phyloP scores from a whole-genome alignment of 1,284 basidiomycete species.

The Bondarzewia mesenterica region DNA sequence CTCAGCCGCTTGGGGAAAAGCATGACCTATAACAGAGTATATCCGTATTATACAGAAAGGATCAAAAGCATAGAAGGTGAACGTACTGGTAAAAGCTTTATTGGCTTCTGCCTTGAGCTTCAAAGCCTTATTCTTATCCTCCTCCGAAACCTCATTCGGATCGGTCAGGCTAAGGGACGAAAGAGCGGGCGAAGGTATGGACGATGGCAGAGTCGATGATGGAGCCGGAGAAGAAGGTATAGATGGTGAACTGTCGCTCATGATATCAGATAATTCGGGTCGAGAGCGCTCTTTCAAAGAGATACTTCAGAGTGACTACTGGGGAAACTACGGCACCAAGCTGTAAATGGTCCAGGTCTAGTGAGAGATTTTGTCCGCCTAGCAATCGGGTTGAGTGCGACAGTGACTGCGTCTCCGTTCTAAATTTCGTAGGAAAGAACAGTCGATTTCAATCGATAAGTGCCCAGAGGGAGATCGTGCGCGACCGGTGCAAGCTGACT shows the following conservation, averaged over 20 bases:
- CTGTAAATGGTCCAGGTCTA: too few species aligned
- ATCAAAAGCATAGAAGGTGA: neutral
- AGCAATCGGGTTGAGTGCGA: too few species aligned
- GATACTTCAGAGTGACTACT: too few species aligned
- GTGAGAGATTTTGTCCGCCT: too few species aligned
- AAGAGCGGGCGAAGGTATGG: slow-evolving; percentile 49
- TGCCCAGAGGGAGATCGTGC: too few species aligned
- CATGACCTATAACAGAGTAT: slow-evolving; percentile 35
- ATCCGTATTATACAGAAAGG: neutral
- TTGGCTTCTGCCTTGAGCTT: slow-evolving; percentile 80
- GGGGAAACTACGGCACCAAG: too few species aligned
- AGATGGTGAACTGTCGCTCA: slow-evolving; percentile 35
- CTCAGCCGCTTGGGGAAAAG: slow-evolving; percentile 56
- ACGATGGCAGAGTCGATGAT: slow-evolving; percentile 42
- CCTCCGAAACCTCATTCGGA: slow-evolving; percentile 54
- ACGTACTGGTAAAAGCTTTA: slow-evolving; percentile 71
- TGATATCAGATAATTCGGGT: slow-evolving; percentile 15
- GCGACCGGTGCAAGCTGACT: too few species aligned
- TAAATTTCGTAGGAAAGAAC: too few species aligned
- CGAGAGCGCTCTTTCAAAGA: neutral
- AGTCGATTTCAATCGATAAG: too few species aligned
- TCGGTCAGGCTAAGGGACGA: slow-evolving; percentile 29
- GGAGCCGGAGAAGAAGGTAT: slow-evolving; percentile 39
- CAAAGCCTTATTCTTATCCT: slow-evolving; percentile 59
- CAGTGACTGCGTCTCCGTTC: too few species aligned